Conservation (phyloP, 1,139 yeast species). For the Sugiyamaella neomexicana region DNA sequence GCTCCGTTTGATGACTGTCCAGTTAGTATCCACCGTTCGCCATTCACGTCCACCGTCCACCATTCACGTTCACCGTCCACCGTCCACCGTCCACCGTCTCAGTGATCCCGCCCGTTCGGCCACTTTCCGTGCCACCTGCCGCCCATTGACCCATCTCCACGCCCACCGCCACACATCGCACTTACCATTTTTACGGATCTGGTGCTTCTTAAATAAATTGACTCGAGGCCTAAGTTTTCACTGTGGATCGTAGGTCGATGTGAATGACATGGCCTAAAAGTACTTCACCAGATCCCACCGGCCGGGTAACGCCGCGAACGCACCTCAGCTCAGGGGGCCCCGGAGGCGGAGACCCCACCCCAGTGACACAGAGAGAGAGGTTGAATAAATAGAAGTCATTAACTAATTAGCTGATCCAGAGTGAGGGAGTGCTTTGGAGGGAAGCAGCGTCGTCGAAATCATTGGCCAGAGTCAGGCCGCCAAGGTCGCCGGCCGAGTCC, state of each 20-base stretch:
- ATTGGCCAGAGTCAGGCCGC: constrained; percentile 19
- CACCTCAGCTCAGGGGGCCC: neutral
- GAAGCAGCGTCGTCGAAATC: constrained; percentile 28
- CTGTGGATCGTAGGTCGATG: neutral
- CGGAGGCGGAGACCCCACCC: neutral
- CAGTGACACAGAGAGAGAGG: neutral
- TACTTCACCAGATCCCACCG: neutral
- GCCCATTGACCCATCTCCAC: neutral
- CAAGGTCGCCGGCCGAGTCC: constrained; percentile 28
- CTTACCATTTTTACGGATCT: constrained; percentile 8
- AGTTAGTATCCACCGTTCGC: constrained; percentile 9
- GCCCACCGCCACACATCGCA: neutral
- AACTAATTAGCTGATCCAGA: constrained; percentile 26
- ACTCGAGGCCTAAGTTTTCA: constrained; percentile 9
- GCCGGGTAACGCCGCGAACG: constrained; percentile 7
- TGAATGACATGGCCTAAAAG: constrained; percentile 13
- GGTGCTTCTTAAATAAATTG: neutral
- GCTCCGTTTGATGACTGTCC: constrained; percentile 24
- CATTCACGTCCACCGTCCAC: no score
- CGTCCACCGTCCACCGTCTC: no score
- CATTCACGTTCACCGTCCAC: no score
- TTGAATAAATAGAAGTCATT: constrained; percentile 6
- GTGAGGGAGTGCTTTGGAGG: constrained; percentile 27
- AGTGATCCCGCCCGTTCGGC: no score
- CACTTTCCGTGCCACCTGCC: neutral